phyloP scores from a whole-genome alignment of 371 early-diverging fungal genomes.

The Mucor piriformis region DNA sequence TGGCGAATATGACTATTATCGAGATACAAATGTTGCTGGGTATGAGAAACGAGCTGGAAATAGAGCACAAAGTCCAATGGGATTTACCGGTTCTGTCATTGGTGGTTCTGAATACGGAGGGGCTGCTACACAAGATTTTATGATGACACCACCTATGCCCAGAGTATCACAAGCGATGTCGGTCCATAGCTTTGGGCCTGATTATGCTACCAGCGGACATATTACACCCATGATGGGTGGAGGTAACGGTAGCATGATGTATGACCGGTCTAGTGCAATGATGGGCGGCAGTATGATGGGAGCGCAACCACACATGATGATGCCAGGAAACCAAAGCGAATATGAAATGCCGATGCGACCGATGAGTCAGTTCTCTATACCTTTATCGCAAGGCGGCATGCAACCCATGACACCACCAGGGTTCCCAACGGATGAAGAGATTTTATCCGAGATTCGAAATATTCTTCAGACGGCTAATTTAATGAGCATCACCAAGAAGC shows the following conservation, averaged over 20 bases:
- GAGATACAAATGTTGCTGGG: constrained; percentile 42
- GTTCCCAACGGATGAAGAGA: constrained; percentile 84
- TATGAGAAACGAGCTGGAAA: constrained; percentile 23
- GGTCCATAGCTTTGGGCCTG: constrained; percentile 44
- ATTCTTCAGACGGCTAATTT: constrained; percentile 82
- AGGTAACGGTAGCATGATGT: constrained; percentile 12
- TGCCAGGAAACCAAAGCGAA: constrained; percentile 16
- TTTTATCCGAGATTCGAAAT: constrained; percentile 77
- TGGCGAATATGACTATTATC: constrained; percentile 53
- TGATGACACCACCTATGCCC: constrained; percentile 29
- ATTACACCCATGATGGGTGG: constrained; percentile 25
- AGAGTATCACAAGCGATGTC: constrained; percentile 40
- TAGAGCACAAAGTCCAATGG: constrained; percentile 40
- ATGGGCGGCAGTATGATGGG: constrained; percentile 20
- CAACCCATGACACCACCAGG: constrained; percentile 46
- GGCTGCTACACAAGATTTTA: constrained; percentile 28
- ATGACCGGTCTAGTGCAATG: constrained; percentile 13
- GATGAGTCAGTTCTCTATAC: constrained; percentile 43
- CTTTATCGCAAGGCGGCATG: constrained; percentile 35
- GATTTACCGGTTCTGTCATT: constrained; percentile 30
- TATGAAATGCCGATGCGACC: constrained; percentile 33
- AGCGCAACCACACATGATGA: neutral
- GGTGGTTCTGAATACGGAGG: constrained; percentile 42
- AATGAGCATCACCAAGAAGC: constrained; percentile 84
- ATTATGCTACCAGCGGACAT: constrained; percentile 20